These are phyloP conservation scores for Penicillium decumbens DNA, from an alignment of 2,329 filamentous ascomycete genomes.

Conservation along the genomic window DNA sequence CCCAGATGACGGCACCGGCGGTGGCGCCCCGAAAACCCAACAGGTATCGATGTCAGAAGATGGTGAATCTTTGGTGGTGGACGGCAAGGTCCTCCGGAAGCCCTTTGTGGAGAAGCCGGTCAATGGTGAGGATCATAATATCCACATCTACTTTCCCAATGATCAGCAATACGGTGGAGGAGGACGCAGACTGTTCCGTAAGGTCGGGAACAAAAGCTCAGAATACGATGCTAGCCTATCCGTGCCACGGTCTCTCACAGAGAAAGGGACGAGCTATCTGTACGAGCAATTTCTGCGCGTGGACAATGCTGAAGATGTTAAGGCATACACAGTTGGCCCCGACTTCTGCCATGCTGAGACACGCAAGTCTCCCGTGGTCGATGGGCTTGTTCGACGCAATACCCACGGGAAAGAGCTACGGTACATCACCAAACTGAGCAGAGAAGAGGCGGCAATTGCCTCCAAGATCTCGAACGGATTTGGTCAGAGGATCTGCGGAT, in stretches of 20 bases:
- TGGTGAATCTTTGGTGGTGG: conserved; percentile 80
- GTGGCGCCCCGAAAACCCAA: conserved; percentile 53
- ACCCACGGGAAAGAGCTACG: conserved; percentile 95
- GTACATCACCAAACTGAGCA: conserved; percentile 80
- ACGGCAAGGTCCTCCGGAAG: conserved; percentile 75
- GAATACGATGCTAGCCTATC: conserved; percentile 78
- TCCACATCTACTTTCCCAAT: conserved; percentile 93
- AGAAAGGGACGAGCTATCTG: conserved; percentile 78
- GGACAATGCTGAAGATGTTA: conserved; percentile 96
- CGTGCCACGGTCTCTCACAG: conserved; percentile 73
- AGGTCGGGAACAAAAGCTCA: conserved; percentile 98
- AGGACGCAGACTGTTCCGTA: conserved; percentile 86
- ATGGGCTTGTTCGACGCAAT: conserved; percentile 91
- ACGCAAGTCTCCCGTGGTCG: conserved; percentile 92
- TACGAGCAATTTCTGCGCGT: conserved; percentile 97
- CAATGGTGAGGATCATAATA: conserved; percentile 98
- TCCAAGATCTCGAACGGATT: conserved; percentile 86
- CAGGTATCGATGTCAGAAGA: conserved; percentile 84
- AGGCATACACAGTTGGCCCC: conserved; percentile 93
- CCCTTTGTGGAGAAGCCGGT: conserved; percentile 98
- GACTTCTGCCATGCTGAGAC: conserved; percentile 95
- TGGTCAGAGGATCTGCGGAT: conserved; percentile 91
- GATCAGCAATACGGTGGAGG: conserved; percentile 70
- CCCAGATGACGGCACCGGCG: conserved; percentile 61
- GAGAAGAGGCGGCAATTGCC: conserved; percentile 79